Percentiles rank a stretch among this genome's conserved stretches.
Evolutionary conservation across 352 stramenopile species (phyloP).

Genomic region (Thalassiosira delicatula): DNA sequence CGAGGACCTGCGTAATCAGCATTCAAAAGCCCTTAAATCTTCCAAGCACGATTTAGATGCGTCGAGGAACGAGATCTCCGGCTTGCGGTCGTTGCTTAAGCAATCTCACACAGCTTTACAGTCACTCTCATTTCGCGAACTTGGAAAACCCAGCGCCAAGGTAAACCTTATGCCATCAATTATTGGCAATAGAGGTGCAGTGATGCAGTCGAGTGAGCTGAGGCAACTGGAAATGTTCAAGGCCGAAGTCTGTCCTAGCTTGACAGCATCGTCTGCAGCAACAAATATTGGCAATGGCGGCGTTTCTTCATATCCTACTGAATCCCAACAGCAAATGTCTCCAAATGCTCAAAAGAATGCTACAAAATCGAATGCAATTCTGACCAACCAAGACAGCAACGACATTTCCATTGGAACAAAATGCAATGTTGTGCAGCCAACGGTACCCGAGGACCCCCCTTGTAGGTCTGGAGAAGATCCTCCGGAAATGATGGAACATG

Average conservation of each 20-base stretch:
- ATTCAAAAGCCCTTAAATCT: slow-evolving; percentile 4
- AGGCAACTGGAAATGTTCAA: not conserved
- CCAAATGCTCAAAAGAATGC: no score
- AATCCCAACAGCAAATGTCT: not conserved
- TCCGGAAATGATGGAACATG: slow-evolving; percentile 23
- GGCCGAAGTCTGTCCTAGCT: slow-evolving; percentile 2
- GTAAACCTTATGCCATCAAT: no score
- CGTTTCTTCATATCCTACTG: no score
- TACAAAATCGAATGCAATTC: not conserved
- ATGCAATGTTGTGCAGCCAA: not conserved
- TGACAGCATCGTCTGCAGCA: not conserved
- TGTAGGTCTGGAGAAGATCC: slow-evolving; percentile 38
- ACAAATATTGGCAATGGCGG: not conserved
- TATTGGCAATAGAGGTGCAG: no score
- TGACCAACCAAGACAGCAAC: not conserved
- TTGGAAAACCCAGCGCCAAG: slow-evolving; percentile 9
- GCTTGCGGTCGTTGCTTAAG: slow-evolving; percentile 47
- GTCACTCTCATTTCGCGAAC: slow-evolving; percentile 54
- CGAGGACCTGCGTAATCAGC: slow-evolving; percentile 9
- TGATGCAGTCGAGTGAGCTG: slow-evolving; percentile 5
- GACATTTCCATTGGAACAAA: not conserved
- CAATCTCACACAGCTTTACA: slow-evolving; percentile 54
- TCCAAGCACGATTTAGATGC: slow-evolving; percentile 38
- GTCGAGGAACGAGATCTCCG: slow-evolving; percentile 42
- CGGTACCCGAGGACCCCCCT: slow-evolving; percentile 31